A percentile compares a stretch with the other conserved stretches of the same genome.
Evolutionary conservation across 31 red algal species (phyloP).

Genomic region (Endocladia muricata): DNA sequence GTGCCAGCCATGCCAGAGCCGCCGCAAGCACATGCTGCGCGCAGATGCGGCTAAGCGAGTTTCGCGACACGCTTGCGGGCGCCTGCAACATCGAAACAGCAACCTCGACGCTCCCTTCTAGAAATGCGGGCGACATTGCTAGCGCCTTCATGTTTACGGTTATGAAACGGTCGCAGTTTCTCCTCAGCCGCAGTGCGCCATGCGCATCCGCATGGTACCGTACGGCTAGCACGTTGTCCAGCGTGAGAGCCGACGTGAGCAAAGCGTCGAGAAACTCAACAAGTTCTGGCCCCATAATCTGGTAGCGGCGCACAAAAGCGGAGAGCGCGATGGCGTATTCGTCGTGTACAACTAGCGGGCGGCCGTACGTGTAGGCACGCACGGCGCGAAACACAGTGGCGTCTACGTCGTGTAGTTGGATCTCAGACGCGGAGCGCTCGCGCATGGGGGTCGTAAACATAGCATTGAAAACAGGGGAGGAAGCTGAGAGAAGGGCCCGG

Average conservation of each 20-base stretch:
- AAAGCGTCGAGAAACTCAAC: constrained; percentile 11
- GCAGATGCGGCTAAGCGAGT: background rate
- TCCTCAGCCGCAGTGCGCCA: background rate
- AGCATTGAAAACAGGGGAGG: constrained; percentile 27
- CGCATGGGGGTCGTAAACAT: constrained; percentile 22
- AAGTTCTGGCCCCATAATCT: background rate
- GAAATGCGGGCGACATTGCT: background rate
- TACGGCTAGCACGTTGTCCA: constrained; percentile 17
- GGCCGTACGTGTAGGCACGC: constrained; percentile 3
- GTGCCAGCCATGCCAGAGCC: background rate
- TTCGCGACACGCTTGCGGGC: background rate
- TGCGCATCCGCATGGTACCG: constrained; percentile 3
- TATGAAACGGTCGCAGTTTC: constrained; percentile 5
- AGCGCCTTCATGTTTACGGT: background rate
- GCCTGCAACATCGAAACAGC: background rate
- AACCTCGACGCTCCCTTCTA: background rate
- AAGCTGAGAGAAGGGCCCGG: constrained; percentile 13
- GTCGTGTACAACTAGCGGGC: background rate
- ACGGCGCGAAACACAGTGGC: constrained; percentile 6
- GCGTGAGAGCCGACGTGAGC: background rate
- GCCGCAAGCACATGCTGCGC: background rate
- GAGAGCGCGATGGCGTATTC: background rate
- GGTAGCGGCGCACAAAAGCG: constrained; percentile 15
- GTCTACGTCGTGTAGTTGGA: constrained; percentile 3
- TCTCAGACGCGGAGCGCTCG: background rate